phyloP scores from a whole-genome alignment of 495 filamentous ascomycete species.

The Penicillium paxilli region DNA sequence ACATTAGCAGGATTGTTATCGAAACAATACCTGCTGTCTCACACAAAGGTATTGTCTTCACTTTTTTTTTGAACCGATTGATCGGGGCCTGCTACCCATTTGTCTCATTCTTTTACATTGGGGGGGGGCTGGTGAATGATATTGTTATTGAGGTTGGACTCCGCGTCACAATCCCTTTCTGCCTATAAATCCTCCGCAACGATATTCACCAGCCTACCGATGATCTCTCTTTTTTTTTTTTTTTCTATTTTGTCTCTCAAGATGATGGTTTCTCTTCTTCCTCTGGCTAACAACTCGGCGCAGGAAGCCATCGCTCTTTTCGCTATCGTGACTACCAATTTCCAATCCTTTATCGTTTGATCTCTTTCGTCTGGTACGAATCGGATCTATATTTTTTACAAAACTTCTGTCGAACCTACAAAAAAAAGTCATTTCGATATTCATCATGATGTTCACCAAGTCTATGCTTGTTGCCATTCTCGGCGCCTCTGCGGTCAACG shows the following conservation, averaged over 20 bases:
- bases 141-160: background rate
- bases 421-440: constrained; percentile 16
- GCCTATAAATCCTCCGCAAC: background rate
- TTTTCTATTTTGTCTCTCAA: background rate
- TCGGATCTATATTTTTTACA: constrained; percentile 19
- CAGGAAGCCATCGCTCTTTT: constrained; percentile 12
- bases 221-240: background rate
- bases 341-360: constrained; percentile 22
- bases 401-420: constrained; percentile 26
- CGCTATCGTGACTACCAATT: constrained; percentile 17
- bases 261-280: background rate
- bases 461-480: constrained; percentile 43
- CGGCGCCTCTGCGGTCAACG: constrained; percentile 47
- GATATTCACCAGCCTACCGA: background rate
- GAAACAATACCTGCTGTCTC: constrained; percentile 6
- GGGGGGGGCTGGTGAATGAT: constrained; percentile 1
- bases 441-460: constrained; percentile 50
- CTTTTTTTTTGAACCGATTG: constrained; percentile 6
- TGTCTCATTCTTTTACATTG: background rate
- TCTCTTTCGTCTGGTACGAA: constrained; percentile 47
- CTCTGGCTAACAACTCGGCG: constrained; percentile 3
- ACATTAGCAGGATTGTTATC: constrained; percentile 12
- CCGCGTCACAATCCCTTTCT: constrained; percentile 5
- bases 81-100: background rate
- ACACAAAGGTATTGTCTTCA: constrained; percentile 23